Conservation (phyloP, 208 protist genomes). For the Wallacemonas rigidus region DNA sequence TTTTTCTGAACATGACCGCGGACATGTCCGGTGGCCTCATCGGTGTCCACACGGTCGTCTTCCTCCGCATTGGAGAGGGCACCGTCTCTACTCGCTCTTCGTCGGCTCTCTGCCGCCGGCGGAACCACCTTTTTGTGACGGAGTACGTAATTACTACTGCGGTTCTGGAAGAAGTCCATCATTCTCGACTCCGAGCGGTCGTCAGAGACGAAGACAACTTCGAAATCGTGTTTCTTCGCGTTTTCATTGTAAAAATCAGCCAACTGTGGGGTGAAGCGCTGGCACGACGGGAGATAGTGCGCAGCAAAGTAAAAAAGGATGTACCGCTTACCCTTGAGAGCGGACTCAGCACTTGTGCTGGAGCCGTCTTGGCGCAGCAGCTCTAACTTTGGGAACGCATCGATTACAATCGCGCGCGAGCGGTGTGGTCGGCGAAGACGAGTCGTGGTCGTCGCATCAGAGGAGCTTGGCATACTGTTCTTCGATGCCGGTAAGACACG, state of each 20-base stretch:
- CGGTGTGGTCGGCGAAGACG: neutral
- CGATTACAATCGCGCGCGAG: neutral
- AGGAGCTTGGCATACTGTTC: neutral
- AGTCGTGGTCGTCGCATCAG: neutral
- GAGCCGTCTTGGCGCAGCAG: slow-evolving; percentile 44
- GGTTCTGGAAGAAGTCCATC: slow-evolving; percentile 67
- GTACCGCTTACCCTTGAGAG: slow-evolving; percentile 49
- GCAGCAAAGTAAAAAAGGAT: slow-evolving; percentile 82
- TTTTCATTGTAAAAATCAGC: slow-evolving; percentile 58
- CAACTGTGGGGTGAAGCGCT: slow-evolving; percentile 77
- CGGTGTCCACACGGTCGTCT: too few relatives aligned
- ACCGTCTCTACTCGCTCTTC: too few relatives aligned
- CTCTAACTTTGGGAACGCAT: slow-evolving; percentile 28
- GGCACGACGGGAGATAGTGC: slow-evolving; percentile 83
- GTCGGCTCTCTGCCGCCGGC: neutral
- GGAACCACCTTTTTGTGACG: slow-evolving; percentile 13
- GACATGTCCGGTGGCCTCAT: too few relatives aligned
- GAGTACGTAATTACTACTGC: slow-evolving; percentile 40
- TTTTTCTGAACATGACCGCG: neutral
- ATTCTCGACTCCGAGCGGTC: slow-evolving; percentile 61
- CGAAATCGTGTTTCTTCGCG: slow-evolving; percentile 39
- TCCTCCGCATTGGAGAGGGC: too few relatives aligned
- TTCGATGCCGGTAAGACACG: too few relatives aligned
- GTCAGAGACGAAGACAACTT: slow-evolving; percentile 70
- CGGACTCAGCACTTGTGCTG: slow-evolving; percentile 25